Evolutionary conservation across 768 basidiomycete genomes (phyloP).

Genomic region (Suillus spraguei): DNA sequence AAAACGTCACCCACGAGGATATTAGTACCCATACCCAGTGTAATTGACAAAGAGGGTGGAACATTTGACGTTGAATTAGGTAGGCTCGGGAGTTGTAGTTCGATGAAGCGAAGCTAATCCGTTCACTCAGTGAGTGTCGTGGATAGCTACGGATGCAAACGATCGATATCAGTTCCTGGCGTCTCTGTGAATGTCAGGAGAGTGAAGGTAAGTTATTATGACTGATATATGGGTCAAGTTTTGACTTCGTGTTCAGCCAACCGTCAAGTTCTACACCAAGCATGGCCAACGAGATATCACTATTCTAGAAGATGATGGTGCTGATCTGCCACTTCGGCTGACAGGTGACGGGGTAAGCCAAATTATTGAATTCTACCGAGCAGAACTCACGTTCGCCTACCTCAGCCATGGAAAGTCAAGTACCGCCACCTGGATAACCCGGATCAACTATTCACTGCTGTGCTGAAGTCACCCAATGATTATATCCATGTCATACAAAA

Average conservation of each 20-base stretch:
- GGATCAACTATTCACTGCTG: constrained; percentile 41
- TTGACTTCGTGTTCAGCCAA: constrained; percentile 55
- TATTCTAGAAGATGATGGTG: constrained; percentile 74
- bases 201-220: constrained; percentile 56
- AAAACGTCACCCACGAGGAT: constrained; percentile 55
- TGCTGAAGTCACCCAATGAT: constrained; percentile 66
- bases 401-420: constrained; percentile 84
- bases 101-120: constrained; percentile 16
- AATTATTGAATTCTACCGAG: background rate
- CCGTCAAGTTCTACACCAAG: constrained; percentile 82
- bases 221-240: background rate
- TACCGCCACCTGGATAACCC: constrained; percentile 61
- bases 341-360: constrained; percentile 85
- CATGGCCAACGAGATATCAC: constrained; percentile 56
- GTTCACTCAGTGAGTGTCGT: constrained; percentile 69
- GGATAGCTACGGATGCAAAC: constrained; percentile 87
- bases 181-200: constrained; percentile 83
- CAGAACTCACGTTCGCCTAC: background rate
- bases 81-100: constrained; percentile 33
- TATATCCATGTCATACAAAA: constrained; percentile 71
- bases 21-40: constrained; percentile 67
- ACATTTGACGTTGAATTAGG: constrained; percentile 79
- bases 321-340: constrained; percentile 77
- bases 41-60: constrained; percentile 69
- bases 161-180: constrained; percentile 73